Evolutionary conservation across 2,329 filamentous ascomycete species (phyloP), one percentile per base, ranked within the genome.

Genomic region (Aspergillus ruber): DNA sequence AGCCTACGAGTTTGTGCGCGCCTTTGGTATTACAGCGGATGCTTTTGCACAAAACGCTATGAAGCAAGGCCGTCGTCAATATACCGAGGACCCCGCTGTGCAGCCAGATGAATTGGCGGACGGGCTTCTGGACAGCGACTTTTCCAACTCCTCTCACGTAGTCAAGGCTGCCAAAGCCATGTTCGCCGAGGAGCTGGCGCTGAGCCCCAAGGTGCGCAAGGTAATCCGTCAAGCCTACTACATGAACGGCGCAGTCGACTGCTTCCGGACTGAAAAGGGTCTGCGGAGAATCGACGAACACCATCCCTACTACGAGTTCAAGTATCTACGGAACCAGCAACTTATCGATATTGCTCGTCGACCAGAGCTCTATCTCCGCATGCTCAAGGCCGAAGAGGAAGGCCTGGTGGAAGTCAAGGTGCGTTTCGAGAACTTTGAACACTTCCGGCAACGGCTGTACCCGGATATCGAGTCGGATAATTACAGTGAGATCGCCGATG

Each of bases 301-400:
- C 20, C 90, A 97, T 61, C 89, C 90, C 0, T 97, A 94, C 68
- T 97, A 97, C 65, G 93, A 97, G 68, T 88, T 98, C 74, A 95
- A 98, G 69, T 98, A 98, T 59, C 77, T 98, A 17, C 83, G 89
- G 54, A 90, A 93, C 59, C 90, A 96, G 68, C 87, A 88, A 6
- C 86, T 96, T 51, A 75, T 76, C 38, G 86, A 93, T 56, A 80
- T 97, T 50, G 86, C 89, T 2, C 82, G 83, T 45, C 84, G 87
- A 45, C 93, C 93, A 1, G 90, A 96, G 55, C 76, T 95, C 21
- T 98, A 93, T 65, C 74, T 98, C 47, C 91, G 94, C 71, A 98
- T 98, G 93, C 83, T 97, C 67, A 94, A 90, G 66, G 93, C 93
- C 1, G 93, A 98, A 67, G 86, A 93, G 60, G 93, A 98, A 65